A percentile compares a stretch with the other conserved stretches of the same genome.
Conservation (phyloP, 768 basidiomycete genomes). For the Kwoniella sp. region DNA sequence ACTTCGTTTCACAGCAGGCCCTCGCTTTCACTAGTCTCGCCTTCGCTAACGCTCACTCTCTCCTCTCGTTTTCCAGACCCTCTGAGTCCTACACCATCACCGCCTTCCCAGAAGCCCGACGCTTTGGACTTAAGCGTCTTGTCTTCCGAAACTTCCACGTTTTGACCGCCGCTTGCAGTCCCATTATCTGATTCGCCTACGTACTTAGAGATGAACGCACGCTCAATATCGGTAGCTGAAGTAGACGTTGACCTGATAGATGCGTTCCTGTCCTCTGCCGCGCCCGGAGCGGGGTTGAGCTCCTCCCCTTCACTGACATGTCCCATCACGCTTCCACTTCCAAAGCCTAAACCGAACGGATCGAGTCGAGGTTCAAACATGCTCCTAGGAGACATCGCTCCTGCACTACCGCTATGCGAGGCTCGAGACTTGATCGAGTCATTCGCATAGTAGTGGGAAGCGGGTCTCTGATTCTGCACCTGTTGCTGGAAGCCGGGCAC, state of each 20-base stretch:
- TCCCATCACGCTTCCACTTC: not conserved
- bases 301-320: not conserved
- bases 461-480: not conserved
- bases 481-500: conserved; percentile 1
- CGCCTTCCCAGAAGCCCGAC: conserved; percentile 15
- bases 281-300: not conserved
- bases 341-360: conserved; percentile 24
- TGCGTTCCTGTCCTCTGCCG: not conserved
- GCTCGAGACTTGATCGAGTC: not conserved
- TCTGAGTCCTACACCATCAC: not conserved
- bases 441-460: not conserved
- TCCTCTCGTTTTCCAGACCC: conserved; percentile 1
- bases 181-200: not conserved
- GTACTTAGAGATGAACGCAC: conserved; percentile 4
- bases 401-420: not conserved
- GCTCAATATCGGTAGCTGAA: conserved; percentile 11
- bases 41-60: conserved; percentile 14
- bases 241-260: not conserved
- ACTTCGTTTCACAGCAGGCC: conserved; percentile 21
- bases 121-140: conserved; percentile 7
- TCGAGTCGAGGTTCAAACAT: conserved; percentile 7
- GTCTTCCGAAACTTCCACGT: not conserved
- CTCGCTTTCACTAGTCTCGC: conserved; percentile 31
- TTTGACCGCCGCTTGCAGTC: not conserved
- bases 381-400: conserved; percentile 1